Percentiles rank a stretch among this genome's conserved stretches.
Evolutionary conservation across 495 filamentous ascomycete genomes (phyloP).

Genomic region (Podospora didyma): DNA sequence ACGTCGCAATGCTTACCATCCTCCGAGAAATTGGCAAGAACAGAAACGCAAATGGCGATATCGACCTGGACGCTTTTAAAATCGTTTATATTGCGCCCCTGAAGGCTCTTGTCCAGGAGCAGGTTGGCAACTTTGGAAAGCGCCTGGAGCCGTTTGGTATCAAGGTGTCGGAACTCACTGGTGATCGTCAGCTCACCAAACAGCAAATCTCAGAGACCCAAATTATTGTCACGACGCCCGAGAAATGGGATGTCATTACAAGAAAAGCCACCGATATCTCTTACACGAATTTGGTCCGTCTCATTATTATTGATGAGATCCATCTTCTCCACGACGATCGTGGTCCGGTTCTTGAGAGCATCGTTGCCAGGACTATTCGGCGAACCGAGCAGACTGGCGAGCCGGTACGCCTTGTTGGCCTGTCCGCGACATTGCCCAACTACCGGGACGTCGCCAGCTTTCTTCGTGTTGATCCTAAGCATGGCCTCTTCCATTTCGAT

Average conservation of each 20-base stretch:
- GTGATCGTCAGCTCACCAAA: conserved; percentile 97
- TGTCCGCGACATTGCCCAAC: conserved; percentile 94
- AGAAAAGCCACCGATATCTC: conserved; percentile 95
- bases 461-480: conserved; percentile 80
- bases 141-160: conserved; percentile 88
- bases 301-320: conserved; percentile 97
- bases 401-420: conserved; percentile 81
- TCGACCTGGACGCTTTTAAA: conserved; percentile 94
- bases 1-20: conserved; percentile 96
- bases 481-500: conserved; percentile 94
- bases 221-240: conserved; percentile 96
- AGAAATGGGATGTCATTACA: conserved; percentile 99
- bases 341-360: conserved; percentile 94
- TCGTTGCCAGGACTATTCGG: conserved; percentile 90
- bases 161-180: conserved; percentile 87
- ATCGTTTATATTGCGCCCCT: conserved; percentile 92
- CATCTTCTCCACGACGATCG: conserved; percentile 97
- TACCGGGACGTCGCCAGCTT: conserved; percentile 96
- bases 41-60: conserved; percentile 81
- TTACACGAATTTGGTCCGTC: conserved; percentile 92
- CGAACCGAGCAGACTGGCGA: conserved; percentile 91
- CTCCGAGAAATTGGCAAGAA: conserved; percentile 96
- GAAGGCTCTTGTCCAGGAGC: conserved; percentile 94
- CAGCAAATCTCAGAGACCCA: conserved; percentile 97
- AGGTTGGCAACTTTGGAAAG: conserved; percentile 94